phyloP scores from a whole-genome alignment of 2,329 filamentous ascomycete species.

The Aspergillus pseudoterreus region DNA sequence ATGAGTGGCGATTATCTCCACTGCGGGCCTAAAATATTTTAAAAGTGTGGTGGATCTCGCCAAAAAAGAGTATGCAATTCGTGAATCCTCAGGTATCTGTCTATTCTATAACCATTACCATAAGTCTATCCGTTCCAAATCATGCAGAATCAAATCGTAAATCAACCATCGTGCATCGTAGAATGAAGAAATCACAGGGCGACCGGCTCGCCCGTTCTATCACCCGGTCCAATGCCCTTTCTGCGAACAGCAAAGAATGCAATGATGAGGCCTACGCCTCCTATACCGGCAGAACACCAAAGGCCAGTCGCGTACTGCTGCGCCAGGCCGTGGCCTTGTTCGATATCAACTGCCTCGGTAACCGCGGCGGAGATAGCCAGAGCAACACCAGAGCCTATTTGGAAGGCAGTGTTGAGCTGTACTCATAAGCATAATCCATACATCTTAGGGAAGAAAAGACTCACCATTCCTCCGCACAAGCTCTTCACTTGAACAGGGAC shows the following conservation, averaged over 20 bases:
- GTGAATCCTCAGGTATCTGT: background rate
- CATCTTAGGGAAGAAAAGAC: background rate
- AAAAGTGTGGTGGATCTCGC: background rate
- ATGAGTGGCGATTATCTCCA: background rate
- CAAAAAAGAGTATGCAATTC: background rate
- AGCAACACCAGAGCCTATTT: conserved; percentile 41
- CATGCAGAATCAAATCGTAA: background rate
- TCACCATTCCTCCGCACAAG: conserved; percentile 38
- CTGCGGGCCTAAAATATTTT: background rate
- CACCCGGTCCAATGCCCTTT: conserved; percentile 6
- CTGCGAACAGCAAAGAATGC: conserved; percentile 6
- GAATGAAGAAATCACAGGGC: conserved; percentile 4
- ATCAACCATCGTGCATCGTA: background rate
- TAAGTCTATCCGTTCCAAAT: background rate
- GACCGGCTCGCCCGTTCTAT: conserved; percentile 4
- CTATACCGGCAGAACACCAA: conserved; percentile 42
- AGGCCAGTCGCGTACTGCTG: conserved; percentile 40
- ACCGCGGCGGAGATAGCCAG: conserved; percentile 39
- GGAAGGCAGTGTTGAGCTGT: conserved; percentile 41
- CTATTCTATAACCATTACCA: background rate
- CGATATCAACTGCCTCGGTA: conserved; percentile 36
- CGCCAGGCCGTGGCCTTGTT: conserved; percentile 29
- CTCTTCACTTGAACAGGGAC: conserved; percentile 42
- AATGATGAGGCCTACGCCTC: conserved; percentile 31
- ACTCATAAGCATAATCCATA: background rate